Base-by-base conservation (phyloP, 192 early-diverging fungal genomes). In the Cladochytrium replicatum region DNA sequence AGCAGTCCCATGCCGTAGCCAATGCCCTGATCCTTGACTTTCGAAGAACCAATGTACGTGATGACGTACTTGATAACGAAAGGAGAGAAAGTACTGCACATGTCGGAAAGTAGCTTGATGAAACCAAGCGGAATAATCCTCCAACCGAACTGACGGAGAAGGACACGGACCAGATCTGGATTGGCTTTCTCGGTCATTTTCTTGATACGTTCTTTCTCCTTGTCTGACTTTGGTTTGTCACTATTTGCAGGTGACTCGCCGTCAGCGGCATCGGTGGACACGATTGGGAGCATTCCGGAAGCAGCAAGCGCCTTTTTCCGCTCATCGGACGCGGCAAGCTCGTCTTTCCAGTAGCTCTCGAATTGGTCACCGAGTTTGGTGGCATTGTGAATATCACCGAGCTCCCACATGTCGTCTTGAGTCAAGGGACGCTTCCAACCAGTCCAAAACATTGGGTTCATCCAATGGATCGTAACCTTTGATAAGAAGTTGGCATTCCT, bases 381-480 rank as follows among this genome's bases (percentile, higher is more conserved):
- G n/a, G 64, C 55, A 21, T 58, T 17, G 41, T 50, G 55, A 4
- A 26, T 19, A 1, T 22, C 13, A 19, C 37, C 29, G 6, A 90
- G 57, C 7, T 60, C 43, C 54, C 74, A 77, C 39, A 90, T 52
- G 38, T 90, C 79, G 22, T 67, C 47, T 17, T 68, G 54, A 13
- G 74, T 67, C 24, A 90, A 69, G 23, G 68, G 72, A 23, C 70
- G 62, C 43, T 52, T 66, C 43, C 62, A 66, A 24, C 71, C 84
- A 6, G 66, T 62, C 9, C 63, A 55, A 40, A 91, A 60, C 6
- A 91, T 45, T 9, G 72, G 58, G 54, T 71, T 70, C 2, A 78
- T 53, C 75, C 84, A 80, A 13, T 63, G 57, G 46, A 75, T 83
- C 5, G 66, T 59, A 30, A 59, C 9, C 21, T 48, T 34, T 7